Evolutionary conservation across 495 filamentous ascomycete species (phyloP).

Genomic region (Penicillium alfredii): DNA sequence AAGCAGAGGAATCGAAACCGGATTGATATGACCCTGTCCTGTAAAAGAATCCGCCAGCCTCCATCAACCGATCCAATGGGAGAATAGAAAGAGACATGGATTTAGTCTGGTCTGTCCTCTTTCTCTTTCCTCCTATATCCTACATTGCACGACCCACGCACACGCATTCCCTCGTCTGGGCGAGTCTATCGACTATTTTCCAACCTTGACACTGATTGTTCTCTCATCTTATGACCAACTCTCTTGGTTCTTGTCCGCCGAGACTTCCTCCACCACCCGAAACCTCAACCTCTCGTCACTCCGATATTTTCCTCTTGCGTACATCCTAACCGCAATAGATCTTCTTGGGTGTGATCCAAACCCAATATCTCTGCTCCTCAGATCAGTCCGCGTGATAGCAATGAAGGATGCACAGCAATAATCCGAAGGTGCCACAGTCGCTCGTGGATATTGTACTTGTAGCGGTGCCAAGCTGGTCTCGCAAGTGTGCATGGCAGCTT

Average conservation of each 20-base stretch:
- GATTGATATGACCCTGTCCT: slow-evolving; percentile 16
- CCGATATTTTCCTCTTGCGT: slow-evolving; percentile 18
- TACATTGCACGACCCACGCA: too few relatives aligned
- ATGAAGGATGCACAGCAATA: slow-evolving; percentile 24
- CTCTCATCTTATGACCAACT: background rate
- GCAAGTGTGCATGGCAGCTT: slow-evolving; percentile 12
- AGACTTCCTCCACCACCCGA: slow-evolving; percentile 15
- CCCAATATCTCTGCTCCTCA: slow-evolving; percentile 13
- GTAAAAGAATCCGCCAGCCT: too few relatives aligned
- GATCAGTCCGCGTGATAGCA: slow-evolving; percentile 24
- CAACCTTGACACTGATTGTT: background rate
- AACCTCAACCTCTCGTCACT: slow-evolving; percentile 27
- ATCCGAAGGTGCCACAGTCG: slow-evolving; percentile 28
- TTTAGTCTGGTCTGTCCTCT: too few relatives aligned
- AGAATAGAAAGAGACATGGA: too few relatives aligned
- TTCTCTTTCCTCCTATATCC: too few relatives aligned
- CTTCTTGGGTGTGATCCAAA: slow-evolving; percentile 6
- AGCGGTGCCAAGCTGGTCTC: slow-evolving; percentile 3
- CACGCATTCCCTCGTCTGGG: too few relatives aligned
- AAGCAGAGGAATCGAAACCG: slow-evolving; percentile 23
- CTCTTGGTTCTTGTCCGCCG: background rate
- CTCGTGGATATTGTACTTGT: slow-evolving; percentile 5
- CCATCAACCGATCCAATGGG: too few relatives aligned
- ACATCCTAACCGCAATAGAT: slow-evolving; percentile 24
- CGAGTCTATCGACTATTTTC: too few relatives aligned